phyloP scores from a whole-genome alignment of 371 early-diverging fungal species.

The Mucor saturninus region DNA sequence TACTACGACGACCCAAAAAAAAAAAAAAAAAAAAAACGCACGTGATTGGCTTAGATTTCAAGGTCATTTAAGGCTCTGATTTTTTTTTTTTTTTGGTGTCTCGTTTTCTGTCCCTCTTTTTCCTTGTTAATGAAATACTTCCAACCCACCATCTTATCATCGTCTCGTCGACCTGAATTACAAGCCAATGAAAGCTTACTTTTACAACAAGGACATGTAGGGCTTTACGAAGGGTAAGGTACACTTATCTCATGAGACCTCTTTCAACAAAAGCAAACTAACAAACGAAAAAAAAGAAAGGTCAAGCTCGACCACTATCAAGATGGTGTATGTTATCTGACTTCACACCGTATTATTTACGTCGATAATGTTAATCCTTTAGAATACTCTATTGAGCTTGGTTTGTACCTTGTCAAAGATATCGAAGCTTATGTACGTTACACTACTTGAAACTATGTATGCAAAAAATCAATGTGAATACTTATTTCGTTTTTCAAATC shows the following conservation, averaged over 20 bases:
- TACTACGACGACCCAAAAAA: not conserved
- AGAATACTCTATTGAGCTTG: slow-evolving; percentile 62
- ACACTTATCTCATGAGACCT: not conserved
- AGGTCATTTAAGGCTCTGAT: too few relatives aligned
- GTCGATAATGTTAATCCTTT: slow-evolving; percentile 66
- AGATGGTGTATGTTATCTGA: slow-evolving; percentile 78
- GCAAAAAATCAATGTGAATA: not conserved
- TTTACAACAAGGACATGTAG: slow-evolving; percentile 66
- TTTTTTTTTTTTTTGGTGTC: too few relatives aligned
- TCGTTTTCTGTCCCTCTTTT: not conserved
- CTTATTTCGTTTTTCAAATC: not conserved
- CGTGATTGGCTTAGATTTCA: slow-evolving; percentile 1
- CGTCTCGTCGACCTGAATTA: slow-evolving; percentile 65
- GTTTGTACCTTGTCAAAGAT: slow-evolving; percentile 52
- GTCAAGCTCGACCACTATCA: slow-evolving; percentile 65
- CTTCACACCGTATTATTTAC: slow-evolving; percentile 79
- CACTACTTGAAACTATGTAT: not conserved
- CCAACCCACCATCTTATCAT: slow-evolving; percentile 55
- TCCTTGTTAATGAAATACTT: slow-evolving; percentile 52
- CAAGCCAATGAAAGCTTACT: slow-evolving; percentile 59
- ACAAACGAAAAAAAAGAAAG: slow-evolving; percentile 62
- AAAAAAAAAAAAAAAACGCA: not conserved
- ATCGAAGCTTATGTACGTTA: slow-evolving; percentile 62
- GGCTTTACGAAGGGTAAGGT: slow-evolving; percentile 72
- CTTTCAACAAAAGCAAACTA: slow-evolving; percentile 47